Base-by-base conservation (phyloP, 1,139 yeast species). In the Nematodospora anomalae region DNA sequence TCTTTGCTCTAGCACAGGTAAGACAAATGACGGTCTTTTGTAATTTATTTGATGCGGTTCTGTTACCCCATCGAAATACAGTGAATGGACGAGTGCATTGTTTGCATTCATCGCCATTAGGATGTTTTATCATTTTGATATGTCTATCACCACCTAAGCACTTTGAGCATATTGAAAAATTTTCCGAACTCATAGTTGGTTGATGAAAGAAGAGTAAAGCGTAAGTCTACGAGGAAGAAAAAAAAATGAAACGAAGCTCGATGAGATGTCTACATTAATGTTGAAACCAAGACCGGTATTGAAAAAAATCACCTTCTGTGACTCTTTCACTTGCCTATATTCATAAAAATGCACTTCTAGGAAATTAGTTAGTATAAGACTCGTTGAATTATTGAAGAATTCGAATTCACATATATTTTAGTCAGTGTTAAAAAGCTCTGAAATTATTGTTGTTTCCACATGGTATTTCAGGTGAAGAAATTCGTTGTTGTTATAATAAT, bases 21-120 rank as follows among this genome's bases (percentile, higher is more conserved):
- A 65, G 57, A 58, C 98, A 89, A 15, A 88, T 76, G 4, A 74
- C 60, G 4, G 86, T 80, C 48, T 72, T 76, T 41, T 69, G 69
- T 35, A 70, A 53, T 40, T 67, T 63, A 30, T 54, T 57, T 3
- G 67, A 55, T 27, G 67, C 62, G 29, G 55, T 49, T 6, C 61
- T 53, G 7, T 67, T 61, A 34, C 74, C 74, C 95, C 96, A 88
- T 44, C 84, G 72, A 55, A 79, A 89, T 4, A 83, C 81, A 0
- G 90, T 81, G 64, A 83, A 90, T 0, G 96, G 90, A 32, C 95
- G 64, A 0, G 95, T 83, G 52, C 97, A 90, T 13, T 85, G 66
- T 51, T 78, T 79, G 52, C 92, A 83, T 52, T 84, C 85, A 11
- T 77, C 84, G 1, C 96, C 97, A 35, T 74, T 65, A n/a, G 64